A percentile compares a stretch with the other conserved stretches of the same genome.
Conservation (phyloP, 768 basidiomycete genomes). For the Lentinus tigrinus region DNA sequence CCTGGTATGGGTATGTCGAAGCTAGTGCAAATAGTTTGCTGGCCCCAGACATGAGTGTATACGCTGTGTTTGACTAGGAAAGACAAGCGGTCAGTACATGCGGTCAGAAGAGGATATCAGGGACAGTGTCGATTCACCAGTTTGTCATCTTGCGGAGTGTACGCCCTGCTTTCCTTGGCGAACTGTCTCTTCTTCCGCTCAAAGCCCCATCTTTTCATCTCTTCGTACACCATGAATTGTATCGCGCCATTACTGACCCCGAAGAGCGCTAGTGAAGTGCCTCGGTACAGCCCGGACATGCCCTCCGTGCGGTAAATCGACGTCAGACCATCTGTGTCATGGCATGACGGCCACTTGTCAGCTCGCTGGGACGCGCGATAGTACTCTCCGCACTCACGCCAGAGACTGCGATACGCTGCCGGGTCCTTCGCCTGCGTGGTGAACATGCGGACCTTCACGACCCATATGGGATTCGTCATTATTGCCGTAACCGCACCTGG, state of each 20-base stretch:
- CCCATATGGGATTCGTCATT: conserved; percentile 97
- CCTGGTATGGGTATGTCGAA: conserved; percentile 96
- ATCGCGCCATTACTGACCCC: conserved; percentile 94
- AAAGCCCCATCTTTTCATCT: conserved; percentile 90
- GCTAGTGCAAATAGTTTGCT: conserved; percentile 85
- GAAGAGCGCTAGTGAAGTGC: conserved; percentile 83
- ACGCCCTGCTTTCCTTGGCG: conserved; percentile 57
- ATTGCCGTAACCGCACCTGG: conserved; percentile 90
- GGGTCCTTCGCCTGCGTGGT: conserved; percentile 70
- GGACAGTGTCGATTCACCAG: conserved; percentile 70
- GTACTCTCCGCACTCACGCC: conserved; percentile 49
- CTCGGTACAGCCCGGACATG: conserved; percentile 76
- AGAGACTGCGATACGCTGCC: conserved; percentile 74
- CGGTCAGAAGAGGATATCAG: conserved; percentile 3
- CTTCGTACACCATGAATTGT: conserved; percentile 95
- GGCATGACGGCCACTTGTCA: not conserved
- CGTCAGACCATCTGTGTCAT: conserved; percentile 61
- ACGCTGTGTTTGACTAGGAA: conserved; percentile 81
- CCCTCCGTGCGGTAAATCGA: conserved; percentile 77
- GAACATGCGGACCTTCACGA: conserved; percentile 96
- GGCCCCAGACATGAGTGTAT: conserved; percentile 88
- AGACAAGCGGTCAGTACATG: not conserved
- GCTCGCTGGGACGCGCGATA: not conserved
- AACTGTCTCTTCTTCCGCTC: conserved; percentile 70
- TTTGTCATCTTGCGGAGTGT: conserved; percentile 77